Percentiles rank a stretch among this genome's conserved stretches.
Evolutionary conservation across 73 alveolate species (phyloP).

Genomic region (Durusdinium trenchii): DNA sequence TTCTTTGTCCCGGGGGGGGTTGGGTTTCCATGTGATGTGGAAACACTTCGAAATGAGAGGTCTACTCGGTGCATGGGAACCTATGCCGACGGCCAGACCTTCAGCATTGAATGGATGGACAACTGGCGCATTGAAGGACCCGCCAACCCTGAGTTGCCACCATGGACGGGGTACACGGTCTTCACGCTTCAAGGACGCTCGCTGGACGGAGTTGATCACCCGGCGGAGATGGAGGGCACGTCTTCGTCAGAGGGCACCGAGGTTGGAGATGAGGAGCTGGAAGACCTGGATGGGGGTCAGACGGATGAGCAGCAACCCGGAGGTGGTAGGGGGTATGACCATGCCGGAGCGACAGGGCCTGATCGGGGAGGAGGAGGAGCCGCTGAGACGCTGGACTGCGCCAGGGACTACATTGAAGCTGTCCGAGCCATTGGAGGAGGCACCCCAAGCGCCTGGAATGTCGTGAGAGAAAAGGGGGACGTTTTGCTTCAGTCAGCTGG

Average conservation of each 20-base stretch:
- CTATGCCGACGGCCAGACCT: background rate
- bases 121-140: background rate
- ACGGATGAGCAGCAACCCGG: background rate
- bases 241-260: background rate
- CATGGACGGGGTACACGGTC: background rate
- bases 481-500: background rate
- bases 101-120: background rate
- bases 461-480: background rate
- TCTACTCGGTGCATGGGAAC: background rate
- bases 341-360: background rate
- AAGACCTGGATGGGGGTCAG: background rate
- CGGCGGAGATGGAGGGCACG: background rate
- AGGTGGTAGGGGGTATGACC: background rate
- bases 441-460: background rate
- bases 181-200: background rate
- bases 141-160: background rate
- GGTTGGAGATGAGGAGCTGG: background rate
- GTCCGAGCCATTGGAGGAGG: background rate
- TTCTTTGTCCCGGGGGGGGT: background rate
- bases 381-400: background rate
- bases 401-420: background rate
- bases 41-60: background rate
- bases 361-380: background rate
- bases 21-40: background rate
- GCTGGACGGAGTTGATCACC: background rate